A percentile compares a stretch with the other conserved stretches of the same genome.
phyloP scores from a whole-genome alignment of 2,329 filamentous ascomycete genomes.

The Ambrosiella cleistominuta region DNA sequence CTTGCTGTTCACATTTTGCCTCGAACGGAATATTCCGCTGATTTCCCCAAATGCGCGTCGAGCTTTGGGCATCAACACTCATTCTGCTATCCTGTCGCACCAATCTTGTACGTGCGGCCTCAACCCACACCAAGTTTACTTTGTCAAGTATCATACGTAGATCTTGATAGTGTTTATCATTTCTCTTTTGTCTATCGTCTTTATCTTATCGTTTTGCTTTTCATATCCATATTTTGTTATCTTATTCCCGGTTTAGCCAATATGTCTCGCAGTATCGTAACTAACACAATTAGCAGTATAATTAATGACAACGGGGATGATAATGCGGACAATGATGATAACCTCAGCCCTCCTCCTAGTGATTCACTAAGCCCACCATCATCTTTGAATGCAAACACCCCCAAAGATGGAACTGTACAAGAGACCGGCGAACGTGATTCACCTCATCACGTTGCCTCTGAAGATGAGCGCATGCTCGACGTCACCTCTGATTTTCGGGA shows the following conservation, averaged over 20 bases:
- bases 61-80: neutral
- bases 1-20: neutral
- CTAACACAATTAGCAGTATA: conserved; percentile 13
- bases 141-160: neutral
- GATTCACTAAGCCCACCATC: conserved; percentile 25
- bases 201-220: neutral
- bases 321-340: conserved; percentile 19
- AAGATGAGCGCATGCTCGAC: conserved; percentile 20
- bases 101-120: too few species aligned
- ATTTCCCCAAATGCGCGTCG: neutral
- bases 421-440: conserved; percentile 22
- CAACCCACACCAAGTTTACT: neutral
- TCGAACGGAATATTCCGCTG: neutral
- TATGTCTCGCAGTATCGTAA: neutral
- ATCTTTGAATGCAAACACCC: conserved; percentile 23
- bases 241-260: neutral
- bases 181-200: neutral
- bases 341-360: conserved; percentile 24
- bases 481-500: neutral
- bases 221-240: neutral
- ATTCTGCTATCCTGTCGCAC: neutral
- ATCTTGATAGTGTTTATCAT: neutral
- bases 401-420: conserved; percentile 37
- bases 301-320: conserved; percentile 17
- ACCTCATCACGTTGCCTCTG: conserved; percentile 20